Percentiles rank a stretch among this genome's conserved stretches.
These are phyloP conservation scores for Fusarium sp. DNA, from an alignment of 2,329 filamentous ascomycete species.

Conservation along the genomic window DNA sequence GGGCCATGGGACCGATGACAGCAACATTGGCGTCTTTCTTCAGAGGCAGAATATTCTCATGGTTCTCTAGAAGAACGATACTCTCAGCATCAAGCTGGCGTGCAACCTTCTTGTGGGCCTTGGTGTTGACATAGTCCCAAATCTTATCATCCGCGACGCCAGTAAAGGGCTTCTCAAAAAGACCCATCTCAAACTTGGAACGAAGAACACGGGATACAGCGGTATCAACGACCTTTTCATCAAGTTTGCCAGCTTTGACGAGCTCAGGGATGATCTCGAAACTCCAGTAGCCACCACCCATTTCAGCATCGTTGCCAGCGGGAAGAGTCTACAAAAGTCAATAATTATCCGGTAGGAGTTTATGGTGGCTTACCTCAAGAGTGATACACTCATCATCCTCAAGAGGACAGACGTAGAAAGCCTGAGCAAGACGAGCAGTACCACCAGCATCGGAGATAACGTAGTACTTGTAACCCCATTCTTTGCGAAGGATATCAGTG, in stretches of 20 bases:
- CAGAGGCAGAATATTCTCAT: conserved; percentile 61
- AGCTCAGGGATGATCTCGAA: conserved; percentile 73
- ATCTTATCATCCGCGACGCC: conserved; percentile 66
- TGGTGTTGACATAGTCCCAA: conserved; percentile 68
- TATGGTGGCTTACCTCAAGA: conserved; percentile 53
- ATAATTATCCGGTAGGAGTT: rapidly evolving
- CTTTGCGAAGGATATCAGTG: conserved; percentile 73
- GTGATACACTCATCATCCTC: conserved; percentile 72
- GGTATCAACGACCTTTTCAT: conserved; percentile 67
- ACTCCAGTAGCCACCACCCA: conserved; percentile 80
- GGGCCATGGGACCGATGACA: conserved; percentile 79
- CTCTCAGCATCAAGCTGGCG: conserved; percentile 71
- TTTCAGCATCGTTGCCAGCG: conserved; percentile 77
- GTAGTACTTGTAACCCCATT: conserved; percentile 79
- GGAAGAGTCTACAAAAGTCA: conserved; percentile 59
- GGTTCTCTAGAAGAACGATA: conserved; percentile 69
- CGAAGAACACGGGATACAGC: conserved; percentile 73
- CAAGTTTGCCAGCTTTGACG: conserved; percentile 68
- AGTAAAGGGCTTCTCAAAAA: conserved; percentile 76
- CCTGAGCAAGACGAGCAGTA: conserved; percentile 72
- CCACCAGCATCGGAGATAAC: conserved; percentile 72
- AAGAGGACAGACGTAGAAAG: conserved; percentile 70
- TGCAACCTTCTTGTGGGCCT: conserved; percentile 66
- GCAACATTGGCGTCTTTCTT: conserved; percentile 74
- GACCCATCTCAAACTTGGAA: conserved; percentile 74